Base-by-base conservation (phyloP, 2,329 filamentous ascomycete species). In the Colletotrichum simmondsii region DNA sequence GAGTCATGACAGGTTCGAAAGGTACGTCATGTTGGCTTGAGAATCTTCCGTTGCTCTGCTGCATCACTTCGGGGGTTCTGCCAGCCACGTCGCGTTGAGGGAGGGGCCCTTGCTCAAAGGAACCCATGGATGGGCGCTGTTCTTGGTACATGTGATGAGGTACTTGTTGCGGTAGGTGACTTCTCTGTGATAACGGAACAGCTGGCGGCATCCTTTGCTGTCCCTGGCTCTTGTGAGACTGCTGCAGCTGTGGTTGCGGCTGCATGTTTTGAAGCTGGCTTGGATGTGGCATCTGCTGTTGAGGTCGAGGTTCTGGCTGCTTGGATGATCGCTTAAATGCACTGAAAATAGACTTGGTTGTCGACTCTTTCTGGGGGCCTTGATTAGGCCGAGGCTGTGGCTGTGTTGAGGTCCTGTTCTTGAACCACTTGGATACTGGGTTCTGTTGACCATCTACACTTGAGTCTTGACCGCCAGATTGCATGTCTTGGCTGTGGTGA, bases 271-370 rank as follows among this genome's bases (percentile, higher is more conserved):
- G 53, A 24, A 35, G 26, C 28, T 46, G 66, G 30, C 24, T 46
- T 24, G 14, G 28, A 16, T 62, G 61, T 49, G 65, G 37, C 30
- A 57, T 71, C 22, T 73, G 72, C 26, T 76, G 75, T 32, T 65
- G 64, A 37, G 57, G 66, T 19, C 60, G 57, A 59, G 71, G n/a
- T n/a, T 79, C 76, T 26, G 73, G 60, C 49, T 77, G 75, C 69
- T 78, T 80, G 8, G 77, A 74, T 6, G 72, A 72, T 24, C 77
- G 72, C 57, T 78, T 78, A 26, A 80, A 78, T 2, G 76, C 78
- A 14, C 73, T 73, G 46, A 78, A 71, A 7, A 80, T 63, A 7
- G 76, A 75, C 56, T 77, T 77, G 37, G 74, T 64, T 7, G 76
- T 65, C 60, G 78, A 78, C 19, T 76, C 71, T 60, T 78, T 78